Evolutionary conservation across 495 filamentous ascomycete genomes (phyloP).

Genomic region (Tuber aestivum): DNA sequence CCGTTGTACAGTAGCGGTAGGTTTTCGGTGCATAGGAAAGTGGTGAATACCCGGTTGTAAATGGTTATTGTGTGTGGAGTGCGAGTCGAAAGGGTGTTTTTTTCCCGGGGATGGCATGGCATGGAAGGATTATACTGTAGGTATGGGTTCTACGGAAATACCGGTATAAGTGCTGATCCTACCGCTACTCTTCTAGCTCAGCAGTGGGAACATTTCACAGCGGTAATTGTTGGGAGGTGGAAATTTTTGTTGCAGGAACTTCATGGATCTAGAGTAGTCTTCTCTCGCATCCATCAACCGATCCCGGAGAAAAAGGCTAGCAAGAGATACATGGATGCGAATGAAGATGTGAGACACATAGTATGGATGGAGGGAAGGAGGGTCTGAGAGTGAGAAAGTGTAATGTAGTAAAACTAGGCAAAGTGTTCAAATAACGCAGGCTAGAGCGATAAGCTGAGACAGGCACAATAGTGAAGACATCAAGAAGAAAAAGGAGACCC

Average conservation of each 20-base stretch:
- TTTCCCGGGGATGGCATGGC: not conserved
- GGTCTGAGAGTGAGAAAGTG: slow-evolving; percentile 1
- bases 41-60: not conserved
- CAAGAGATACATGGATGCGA: slow-evolving; percentile 13
- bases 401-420: slow-evolving; percentile 21
- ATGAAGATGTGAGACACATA: not conserved
- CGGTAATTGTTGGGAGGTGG: not conserved
- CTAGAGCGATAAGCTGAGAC: slow-evolving; percentile 4
- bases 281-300: not conserved
- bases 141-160: not conserved
- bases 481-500: slow-evolving; percentile 30
- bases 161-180: not conserved
- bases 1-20: not conserved
- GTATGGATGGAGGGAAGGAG: slow-evolving; percentile 2
- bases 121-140: not conserved
- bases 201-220: not conserved
- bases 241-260: not conserved
- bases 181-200: not conserved
- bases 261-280: not conserved
- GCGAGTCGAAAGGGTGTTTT: not conserved
- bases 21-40: not conserved
- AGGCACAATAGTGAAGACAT: slow-evolving; percentile 20
- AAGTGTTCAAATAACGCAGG: slow-evolving; percentile 26
- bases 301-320: slow-evolving; percentile 10
- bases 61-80: not conserved